Conservation (phyloP, 306 rosid species). For the Boehmeria nivea region DNA sequence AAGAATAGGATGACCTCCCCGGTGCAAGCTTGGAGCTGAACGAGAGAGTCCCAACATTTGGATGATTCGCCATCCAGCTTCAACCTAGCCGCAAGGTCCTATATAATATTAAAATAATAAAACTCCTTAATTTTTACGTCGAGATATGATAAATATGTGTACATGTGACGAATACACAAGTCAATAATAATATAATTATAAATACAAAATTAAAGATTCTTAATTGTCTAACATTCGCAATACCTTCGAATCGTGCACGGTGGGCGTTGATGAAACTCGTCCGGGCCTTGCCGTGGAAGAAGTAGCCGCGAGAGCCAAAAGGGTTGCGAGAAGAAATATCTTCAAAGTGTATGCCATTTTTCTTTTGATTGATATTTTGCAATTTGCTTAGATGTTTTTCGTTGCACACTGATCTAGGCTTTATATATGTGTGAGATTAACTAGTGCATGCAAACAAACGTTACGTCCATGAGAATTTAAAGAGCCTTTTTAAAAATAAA, state of each 20-base stretch:
- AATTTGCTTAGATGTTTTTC: neutral
- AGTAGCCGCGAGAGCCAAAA: slow-evolving; percentile 8
- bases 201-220: no score
- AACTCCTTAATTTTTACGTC: no score
- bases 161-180: no score
- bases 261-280: neutral
- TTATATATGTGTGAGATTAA: slow-evolving; percentile 6
- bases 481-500: no score
- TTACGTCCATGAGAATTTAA: neutral
- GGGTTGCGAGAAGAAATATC: slow-evolving; percentile 11
- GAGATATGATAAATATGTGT: no score
- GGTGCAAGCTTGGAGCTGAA: slow-evolving; percentile 50
- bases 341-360: slow-evolving; percentile 24
- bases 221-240: no score
- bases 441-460: neutral
- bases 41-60: slow-evolving; percentile 57
- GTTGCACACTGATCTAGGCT: neutral
- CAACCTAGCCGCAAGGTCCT: slow-evolving; percentile 28
- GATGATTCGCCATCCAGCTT: slow-evolving; percentile 35
- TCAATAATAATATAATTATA: no score
- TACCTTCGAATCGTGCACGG: neutral
- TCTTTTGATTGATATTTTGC: neutral
- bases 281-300: slow-evolving; percentile 17
- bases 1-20: slow-evolving; percentile 55
- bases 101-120: no score